Evolutionary conservation across 2,329 filamentous ascomycete genomes (phyloP), one percentile per base, ranked within the genome.

Genomic region (Dactylonectria estremocensis): DNA sequence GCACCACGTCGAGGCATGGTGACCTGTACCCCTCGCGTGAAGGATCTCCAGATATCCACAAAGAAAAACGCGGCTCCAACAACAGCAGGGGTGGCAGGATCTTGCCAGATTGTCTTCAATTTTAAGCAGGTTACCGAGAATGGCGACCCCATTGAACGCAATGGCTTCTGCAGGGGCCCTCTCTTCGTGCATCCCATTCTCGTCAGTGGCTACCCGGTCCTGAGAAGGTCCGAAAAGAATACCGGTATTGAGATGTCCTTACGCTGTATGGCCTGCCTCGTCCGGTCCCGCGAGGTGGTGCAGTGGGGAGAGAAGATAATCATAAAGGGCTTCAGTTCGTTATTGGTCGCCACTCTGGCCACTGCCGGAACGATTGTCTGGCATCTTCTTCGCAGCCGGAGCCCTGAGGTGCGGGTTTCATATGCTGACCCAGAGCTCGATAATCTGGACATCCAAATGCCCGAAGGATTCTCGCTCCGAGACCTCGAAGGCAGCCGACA

Each of bases 281-380:
- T 65, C 0, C 48, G 69, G 0, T 62, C 69, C 7, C 9, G 1
- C 0, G 48, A 70, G 4, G 53, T 70, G 1, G 53, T 70, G 0
- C 24, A 64, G 13, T 68, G 64, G 49, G 57, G 18, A 2, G 13
- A 53, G 0, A 62, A 31, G 8, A 31, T 70, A 5, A 11, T 70
- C 4, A 65, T 70, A 0, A 70, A 70, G 11, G 67, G 67, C 0
- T 68, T 70, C n/a, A 60, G 52, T 6, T 61, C 67, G 48, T 2
- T 70, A 1, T 40, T 59, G 14, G 4, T 65, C 1, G 53, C 60
- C 28, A 65, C 67, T 1, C 24, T 40, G 5, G 33, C 18, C 1
- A 20, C 45, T 35, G 10, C 11, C 4, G 64, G 61, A 13, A 54
- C 64, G 11, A 20, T 70, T 18, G n/a, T 61, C 1, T 70, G 69